phyloP scores from a whole-genome alignment of 106 monocot genomes.

The Dioscorea alata region DNA sequence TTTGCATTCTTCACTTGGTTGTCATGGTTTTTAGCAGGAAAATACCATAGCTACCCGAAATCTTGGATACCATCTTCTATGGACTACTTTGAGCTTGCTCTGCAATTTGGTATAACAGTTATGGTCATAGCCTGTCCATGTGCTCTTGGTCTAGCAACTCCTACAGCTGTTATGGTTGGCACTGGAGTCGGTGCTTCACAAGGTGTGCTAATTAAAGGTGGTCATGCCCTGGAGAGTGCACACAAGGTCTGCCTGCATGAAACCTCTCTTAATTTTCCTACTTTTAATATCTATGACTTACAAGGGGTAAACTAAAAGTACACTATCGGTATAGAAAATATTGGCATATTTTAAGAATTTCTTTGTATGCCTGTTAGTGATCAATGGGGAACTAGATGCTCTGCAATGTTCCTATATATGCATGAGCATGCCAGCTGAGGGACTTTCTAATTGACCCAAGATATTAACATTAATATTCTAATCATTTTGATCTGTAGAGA shows the following conservation, averaged over 20 bases:
- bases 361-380: no score
- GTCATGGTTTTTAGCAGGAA: conserved; percentile 79
- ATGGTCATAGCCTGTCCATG: conserved; percentile 97
- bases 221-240: conserved; percentile 91
- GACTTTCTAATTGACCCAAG: no score
- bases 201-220: conserved; percentile 94
- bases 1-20: conserved; percentile 74
- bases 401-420: no score
- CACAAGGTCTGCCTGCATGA: conserved; percentile 50
- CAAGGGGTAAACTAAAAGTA: no score
- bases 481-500: no score
- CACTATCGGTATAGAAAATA: no score
- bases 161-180: conserved; percentile 99
- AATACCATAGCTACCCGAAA: conserved; percentile 56
- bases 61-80: conserved; percentile 87
- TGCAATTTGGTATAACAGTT: conserved; percentile 94
- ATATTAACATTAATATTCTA: no score
- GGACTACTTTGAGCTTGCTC: conserved; percentile 92
- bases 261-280: neutral
- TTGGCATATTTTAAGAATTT: no score
- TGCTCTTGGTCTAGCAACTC: conserved; percentile 90
- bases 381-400: no score
- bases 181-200: conserved; percentile 95
- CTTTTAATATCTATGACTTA: no score
- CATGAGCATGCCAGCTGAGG: no score